Evolutionary conservation across 2,329 filamentous ascomycete species (phyloP), one percentile per base, ranked within the genome.

Genomic region (Aspergillus sp.): DNA sequence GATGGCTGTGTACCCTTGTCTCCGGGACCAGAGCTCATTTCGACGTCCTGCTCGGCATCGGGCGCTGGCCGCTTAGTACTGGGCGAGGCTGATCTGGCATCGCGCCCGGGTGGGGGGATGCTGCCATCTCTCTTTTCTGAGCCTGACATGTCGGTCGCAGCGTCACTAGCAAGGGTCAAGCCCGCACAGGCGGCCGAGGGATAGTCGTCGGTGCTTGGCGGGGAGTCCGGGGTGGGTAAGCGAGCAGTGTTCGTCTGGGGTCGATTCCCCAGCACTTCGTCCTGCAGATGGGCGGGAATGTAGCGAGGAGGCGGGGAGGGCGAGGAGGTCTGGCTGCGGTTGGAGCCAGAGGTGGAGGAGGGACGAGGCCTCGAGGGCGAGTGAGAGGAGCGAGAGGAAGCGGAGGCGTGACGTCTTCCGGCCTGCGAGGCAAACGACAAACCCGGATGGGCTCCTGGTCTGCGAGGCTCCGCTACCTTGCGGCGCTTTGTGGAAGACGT

Each of bases 221-320:
- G 47, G 53, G 62, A 64, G 51, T 72, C 69, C 49, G 63, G 74
- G 53, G 68, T 71, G 5, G 73, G 72, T 41, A 68, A 74, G 52
- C 71, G 71, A 59, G 72, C 74, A 60, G 68, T 74, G 60, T 68
- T 64, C 43, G 70, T 61, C 66, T 67, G 76, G 41, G 63, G 66
- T 60, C 62, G 61, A 45, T 66, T 61, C 56, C 68, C 71, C 38
- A 73, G 68, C 53, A 81, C 76, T 68, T 83, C 81, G 70, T 79
- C 77, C 68, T 83, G 81, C 56, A 85, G 73, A 70, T 85, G 83
- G 53, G 82, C 79, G 59, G 83, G 83, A 55, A 85, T 76, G 68
- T 80, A 83, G 58, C 80, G 77, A 43, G 77, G 68, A 49, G 71
- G 68, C 55, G 66, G 65, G 32, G 73, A 71, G 39, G 62, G 57